Base-by-base conservation (phyloP, 805 yeast species). In the Yamadazyma takamatsuzukensis region DNA sequence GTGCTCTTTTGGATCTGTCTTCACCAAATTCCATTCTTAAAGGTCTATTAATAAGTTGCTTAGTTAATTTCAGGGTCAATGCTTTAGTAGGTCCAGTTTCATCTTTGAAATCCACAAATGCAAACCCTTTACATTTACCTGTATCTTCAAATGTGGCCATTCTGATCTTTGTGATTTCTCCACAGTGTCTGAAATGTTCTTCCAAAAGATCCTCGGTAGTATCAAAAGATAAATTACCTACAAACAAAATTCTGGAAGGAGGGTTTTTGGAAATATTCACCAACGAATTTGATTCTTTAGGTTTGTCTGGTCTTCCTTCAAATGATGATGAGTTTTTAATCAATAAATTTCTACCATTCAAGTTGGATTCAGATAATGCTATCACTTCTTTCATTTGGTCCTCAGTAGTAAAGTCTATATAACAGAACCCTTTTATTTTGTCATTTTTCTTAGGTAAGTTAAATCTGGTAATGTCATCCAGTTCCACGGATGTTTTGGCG, bases 121-220 rank as follows among this genome's bases (percentile, higher is more conserved):
- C 88, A 65, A 90, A 90, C 2, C 97, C 97, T 59, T 93, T 93
- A 68, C 97, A 90, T 54, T 89, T 90, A 1, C 97, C 97, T 31
- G 83, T 67, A 54, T 90, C 98, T 61, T 93, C 88, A 60, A 90
- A 90, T n/a, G 98, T 89, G 3, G 97, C 97, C 94, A 89, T 90
- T 57, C 98, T 76, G 33, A 90, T 76, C 44, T 76, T 76, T 18
- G 69, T 61, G 38, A 94, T 90, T 42, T 83, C 88, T 24, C 97
- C 97, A 61, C 95, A 88, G 49, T 83, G 90, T 58, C 83, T 82
- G 68, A 90, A 90, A 42, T 85, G 95, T 46, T 78, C 82, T 43
- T 77, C 79, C 27, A 90, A 64, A 41, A 78, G 59, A 18, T 83
- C 94, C 40, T 83, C 79, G 1, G 94, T 84, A 7, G 97, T 85